These are phyloP conservation scores for Aspergillus viridinutans DNA, from an alignment of 2,329 filamentous ascomycete genomes.

Conservation along the genomic window DNA sequence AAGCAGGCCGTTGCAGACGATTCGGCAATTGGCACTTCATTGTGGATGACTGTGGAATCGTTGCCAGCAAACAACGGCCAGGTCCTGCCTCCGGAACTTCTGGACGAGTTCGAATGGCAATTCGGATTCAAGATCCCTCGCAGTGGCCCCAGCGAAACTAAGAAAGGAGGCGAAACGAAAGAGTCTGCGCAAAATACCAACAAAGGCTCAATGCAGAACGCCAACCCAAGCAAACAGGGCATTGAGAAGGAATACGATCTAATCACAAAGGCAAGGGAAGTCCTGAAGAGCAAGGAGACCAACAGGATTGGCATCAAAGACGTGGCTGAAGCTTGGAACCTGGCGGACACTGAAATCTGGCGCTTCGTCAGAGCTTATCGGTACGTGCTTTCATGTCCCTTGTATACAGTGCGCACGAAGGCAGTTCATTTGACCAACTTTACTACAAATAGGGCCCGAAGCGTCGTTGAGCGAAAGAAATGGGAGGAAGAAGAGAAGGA, in stretches of 20 bases:
- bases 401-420: no score
- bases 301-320: slow-evolving; percentile 39
- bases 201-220: slow-evolving; percentile 33
- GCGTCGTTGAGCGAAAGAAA: slow-evolving; percentile 52
- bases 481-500: slow-evolving; percentile 59
- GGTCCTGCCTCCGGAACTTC: slow-evolving; percentile 48
- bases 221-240: slow-evolving; percentile 35
- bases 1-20: slow-evolving; percentile 77
- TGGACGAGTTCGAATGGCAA: slow-evolving; percentile 75
- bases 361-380: slow-evolving; percentile 58
- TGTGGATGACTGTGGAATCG: slow-evolving; percentile 78
- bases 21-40: slow-evolving; percentile 57
- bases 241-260: slow-evolving; percentile 44
- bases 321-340: slow-evolving; percentile 51
- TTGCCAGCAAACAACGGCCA: slow-evolving; percentile 46
- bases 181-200: slow-evolving; percentile 35
- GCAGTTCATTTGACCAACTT: background rate
- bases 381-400: slow-evolving; percentile 21
- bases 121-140: slow-evolving; percentile 80
- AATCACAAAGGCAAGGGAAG: slow-evolving; percentile 48
- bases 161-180: slow-evolving; percentile 29
- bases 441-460: slow-evolving; percentile 44
- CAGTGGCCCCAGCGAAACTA: slow-evolving; percentile 36
- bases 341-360: slow-evolving; percentile 63
- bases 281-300: slow-evolving; percentile 37